These are phyloP conservation scores for Cordyceps farinosa DNA, from an alignment of 2,329 filamentous ascomycete genomes.

Conservation along the genomic window DNA sequence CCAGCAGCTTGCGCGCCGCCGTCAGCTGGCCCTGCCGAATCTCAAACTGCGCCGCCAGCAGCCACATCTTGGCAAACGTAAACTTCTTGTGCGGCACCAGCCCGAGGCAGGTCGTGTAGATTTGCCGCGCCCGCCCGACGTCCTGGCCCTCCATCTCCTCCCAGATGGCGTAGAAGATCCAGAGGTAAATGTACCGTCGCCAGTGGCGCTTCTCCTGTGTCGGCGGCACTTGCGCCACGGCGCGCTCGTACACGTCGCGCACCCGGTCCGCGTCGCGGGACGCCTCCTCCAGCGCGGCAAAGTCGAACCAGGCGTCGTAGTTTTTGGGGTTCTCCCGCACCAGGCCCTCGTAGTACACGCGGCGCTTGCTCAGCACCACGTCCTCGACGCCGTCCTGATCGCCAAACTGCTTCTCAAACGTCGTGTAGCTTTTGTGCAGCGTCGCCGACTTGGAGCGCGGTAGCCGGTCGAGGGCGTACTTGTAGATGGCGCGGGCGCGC, in stretches of 20 bases:
- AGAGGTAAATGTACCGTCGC: slow-evolving; percentile 95
- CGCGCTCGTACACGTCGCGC: slow-evolving; percentile 89
- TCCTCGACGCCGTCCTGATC: slow-evolving; percentile 92
- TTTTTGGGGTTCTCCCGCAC: slow-evolving; percentile 93
- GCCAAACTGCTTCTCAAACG: slow-evolving; percentile 97
- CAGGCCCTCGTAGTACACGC: slow-evolving; percentile 91
- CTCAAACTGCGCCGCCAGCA: slow-evolving; percentile 90
- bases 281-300: slow-evolving; percentile 82
- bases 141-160: slow-evolving; percentile 87
- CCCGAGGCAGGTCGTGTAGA: slow-evolving; percentile 84
- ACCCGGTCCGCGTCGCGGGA: slow-evolving; percentile 79
- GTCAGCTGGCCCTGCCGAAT: slow-evolving; percentile 79
- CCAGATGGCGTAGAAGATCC: slow-evolving; percentile 95
- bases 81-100: slow-evolving; percentile 94
- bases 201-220: slow-evolving; percentile 96
- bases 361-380: slow-evolving; percentile 88
- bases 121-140: slow-evolving; percentile 72
- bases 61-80: slow-evolving; percentile 95
- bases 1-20: slow-evolving; percentile 81
- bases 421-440: slow-evolving; percentile 91
- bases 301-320: slow-evolving; percentile 97
- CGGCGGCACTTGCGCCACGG: slow-evolving; percentile 91
- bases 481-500: slow-evolving; percentile 90
- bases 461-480: slow-evolving; percentile 89
- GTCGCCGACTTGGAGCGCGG: slow-evolving; percentile 79